A percentile compares a stretch with the other conserved stretches of the same genome.
Conservation (phyloP, 495 filamentous ascomycete genomes). For the Chaetomidium leptoderma region DNA sequence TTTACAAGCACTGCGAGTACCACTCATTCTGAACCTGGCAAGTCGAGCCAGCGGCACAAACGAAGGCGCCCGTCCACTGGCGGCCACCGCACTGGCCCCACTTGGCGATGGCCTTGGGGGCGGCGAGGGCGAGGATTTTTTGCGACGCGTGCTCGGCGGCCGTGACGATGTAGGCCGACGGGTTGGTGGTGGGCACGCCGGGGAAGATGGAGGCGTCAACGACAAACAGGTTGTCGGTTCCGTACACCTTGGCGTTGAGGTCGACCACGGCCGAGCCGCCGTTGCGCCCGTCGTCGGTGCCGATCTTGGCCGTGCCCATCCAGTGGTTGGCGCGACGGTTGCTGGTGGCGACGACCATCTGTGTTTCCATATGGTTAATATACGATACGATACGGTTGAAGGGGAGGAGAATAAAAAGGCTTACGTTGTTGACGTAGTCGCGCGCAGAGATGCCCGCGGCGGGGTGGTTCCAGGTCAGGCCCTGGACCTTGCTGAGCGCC, state of each 20-base stretch:
- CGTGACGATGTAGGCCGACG: conserved; percentile 55
- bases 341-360: conserved; percentile 48
- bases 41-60: conserved; percentile 22
- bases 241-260: conserved; percentile 63
- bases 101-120: conserved; percentile 12
- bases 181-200: conserved; percentile 57
- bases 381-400: not conserved
- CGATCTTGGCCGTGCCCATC: conserved; percentile 60
- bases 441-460: conserved; percentile 46
- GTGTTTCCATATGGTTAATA: conserved; percentile 7
- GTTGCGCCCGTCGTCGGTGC: conserved; percentile 58
- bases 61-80: conserved; percentile 24
- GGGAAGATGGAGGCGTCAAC: conserved; percentile 63
- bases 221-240: conserved; percentile 65
- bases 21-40: conserved; percentile 26
- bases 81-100: conserved; percentile 46
- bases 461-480: conserved; percentile 54
- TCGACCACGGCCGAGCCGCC: conserved; percentile 66
- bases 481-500: conserved; percentile 48
- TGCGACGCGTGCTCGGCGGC: conserved; percentile 51
- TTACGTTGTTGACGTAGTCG: conserved; percentile 48
- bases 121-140: conserved; percentile 46
- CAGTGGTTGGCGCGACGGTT: conserved; percentile 67
- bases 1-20: conserved; percentile 32
- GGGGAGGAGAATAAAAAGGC: not conserved